These are phyloP conservation scores for Pythium dissimile DNA, from an alignment of 352 stramenopile genomes.

Conservation along the genomic window DNA sequence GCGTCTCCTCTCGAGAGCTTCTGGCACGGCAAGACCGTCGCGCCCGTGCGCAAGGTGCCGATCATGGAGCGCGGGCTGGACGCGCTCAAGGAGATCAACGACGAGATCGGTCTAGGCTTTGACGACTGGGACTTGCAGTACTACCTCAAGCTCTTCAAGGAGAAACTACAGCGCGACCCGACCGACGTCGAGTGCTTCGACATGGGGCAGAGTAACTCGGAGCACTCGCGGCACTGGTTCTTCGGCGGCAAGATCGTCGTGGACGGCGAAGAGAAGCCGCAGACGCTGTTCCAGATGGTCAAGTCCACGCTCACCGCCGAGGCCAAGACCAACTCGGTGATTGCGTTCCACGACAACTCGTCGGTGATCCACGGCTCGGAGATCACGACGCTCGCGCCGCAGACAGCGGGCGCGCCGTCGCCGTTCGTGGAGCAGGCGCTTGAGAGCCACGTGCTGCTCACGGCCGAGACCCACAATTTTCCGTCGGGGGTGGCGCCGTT, in stretches of 20 bases:
- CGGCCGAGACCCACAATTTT: conserved; percentile 99
- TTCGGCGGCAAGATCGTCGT: conserved; percentile 99
- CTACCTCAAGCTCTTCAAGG: conserved; percentile 96
- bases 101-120: conserved; percentile 95
- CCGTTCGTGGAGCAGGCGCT: conserved; percentile 59
- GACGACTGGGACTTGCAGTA: conserved; percentile 99
- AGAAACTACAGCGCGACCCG: conserved; percentile 96
- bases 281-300: conserved; percentile 99
- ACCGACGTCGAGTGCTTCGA: conserved; percentile 99
- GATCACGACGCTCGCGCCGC: conserved; percentile 82
- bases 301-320: conserved; percentile 94
- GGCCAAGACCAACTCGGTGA: conserved; percentile 93
- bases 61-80: conserved; percentile 94
- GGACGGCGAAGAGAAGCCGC: conserved; percentile 93
- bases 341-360: conserved; percentile 99
- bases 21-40: conserved; percentile 75
- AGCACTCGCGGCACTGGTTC: conserved; percentile 99
- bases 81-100: conserved; percentile 95
- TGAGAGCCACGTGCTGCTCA: conserved; percentile 95
- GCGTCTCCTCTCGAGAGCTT: conserved; percentile 88
- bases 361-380: conserved; percentile 94
- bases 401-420: conserved; percentile 61
- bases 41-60: conserved; percentile 88
- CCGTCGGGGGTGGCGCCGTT: conserved; percentile 95
- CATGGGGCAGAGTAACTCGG: conserved; percentile 98